Conservation (phyloP, 2,329 filamentous ascomycete species). For the Leptoxyphium fumago region DNA sequence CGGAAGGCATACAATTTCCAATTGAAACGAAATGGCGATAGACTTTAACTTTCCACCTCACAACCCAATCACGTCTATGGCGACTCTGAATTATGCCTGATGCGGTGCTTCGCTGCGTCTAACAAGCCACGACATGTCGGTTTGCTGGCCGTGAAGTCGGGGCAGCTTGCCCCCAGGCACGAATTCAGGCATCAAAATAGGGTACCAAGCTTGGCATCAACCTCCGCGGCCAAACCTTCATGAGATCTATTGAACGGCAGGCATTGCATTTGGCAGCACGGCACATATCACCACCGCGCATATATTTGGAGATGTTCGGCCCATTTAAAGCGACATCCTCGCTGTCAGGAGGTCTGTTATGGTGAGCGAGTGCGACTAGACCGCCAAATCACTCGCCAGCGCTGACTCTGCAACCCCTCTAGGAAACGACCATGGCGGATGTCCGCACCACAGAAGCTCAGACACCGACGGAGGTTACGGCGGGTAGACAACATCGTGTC, state of each 20-base stretch:
- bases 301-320: slow-evolving; percentile 51
- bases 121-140: too few species aligned
- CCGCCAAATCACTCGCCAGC: slow-evolving; percentile 3
- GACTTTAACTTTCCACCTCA: too few species aligned
- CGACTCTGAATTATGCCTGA: too few species aligned
- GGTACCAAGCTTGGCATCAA: slow-evolving; percentile 38
- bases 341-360: slow-evolving; percentile 67
- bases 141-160: too few species aligned
- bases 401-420: slow-evolving; percentile 4
- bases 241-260: background rate
- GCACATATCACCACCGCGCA: too few species aligned
- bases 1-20: too few species aligned
- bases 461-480: slow-evolving; percentile 69
- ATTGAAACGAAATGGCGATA: too few species aligned
- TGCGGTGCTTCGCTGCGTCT: too few species aligned
- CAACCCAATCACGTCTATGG: too few species aligned
- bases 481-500: slow-evolving; percentile 79
- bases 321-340: slow-evolving; percentile 66
- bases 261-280: background rate
- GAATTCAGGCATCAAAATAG: slow-evolving; percentile 25
- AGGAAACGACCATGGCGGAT: slow-evolving; percentile 97
- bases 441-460: slow-evolving; percentile 77
- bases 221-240: slow-evolving; percentile 51
- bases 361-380: slow-evolving; percentile 35
- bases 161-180: too few species aligned